These are phyloP conservation scores for Blastomyces percursus DNA, from an alignment of 2,329 filamentous ascomycete species.

Conservation along the genomic window DNA sequence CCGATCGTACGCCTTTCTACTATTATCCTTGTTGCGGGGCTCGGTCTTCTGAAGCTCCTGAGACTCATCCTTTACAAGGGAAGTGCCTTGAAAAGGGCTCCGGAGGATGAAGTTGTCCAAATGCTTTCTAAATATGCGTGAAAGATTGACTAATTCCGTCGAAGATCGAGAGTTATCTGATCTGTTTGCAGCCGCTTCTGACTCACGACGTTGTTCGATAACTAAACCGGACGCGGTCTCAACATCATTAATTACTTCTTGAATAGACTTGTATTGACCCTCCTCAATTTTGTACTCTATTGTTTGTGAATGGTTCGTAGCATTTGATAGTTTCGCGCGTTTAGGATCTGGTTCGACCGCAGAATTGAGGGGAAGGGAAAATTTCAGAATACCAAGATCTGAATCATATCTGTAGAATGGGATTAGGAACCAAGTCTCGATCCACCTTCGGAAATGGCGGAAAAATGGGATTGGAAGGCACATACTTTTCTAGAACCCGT, in stretches of 20 bases:
- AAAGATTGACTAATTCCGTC: conserved; percentile 32
- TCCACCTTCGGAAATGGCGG: not conserved
- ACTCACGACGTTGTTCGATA: conserved; percentile 26
- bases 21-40: conserved; percentile 26
- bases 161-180: conserved; percentile 20
- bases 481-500: conserved; percentile 25
- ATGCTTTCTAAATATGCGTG: conserved; percentile 50
- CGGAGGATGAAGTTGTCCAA: conserved; percentile 53
- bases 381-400: conserved; percentile 34
- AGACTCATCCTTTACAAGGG: not conserved
- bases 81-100: conserved; percentile 42
- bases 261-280: conserved; percentile 31
- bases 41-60: conserved; percentile 22
- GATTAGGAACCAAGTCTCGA: conserved; percentile 9
- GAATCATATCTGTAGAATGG: conserved; percentile 30
- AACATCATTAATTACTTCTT: conserved; percentile 34
- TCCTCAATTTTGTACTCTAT: conserved; percentile 31
- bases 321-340: conserved; percentile 32
- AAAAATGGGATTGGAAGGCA: not conserved
- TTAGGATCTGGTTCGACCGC: conserved; percentile 33
- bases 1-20: conserved; percentile 19
- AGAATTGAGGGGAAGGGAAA: conserved; percentile 26
- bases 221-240: conserved; percentile 29
- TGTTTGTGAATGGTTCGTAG: conserved; percentile 16
- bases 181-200: conserved; percentile 17